Percentiles rank a stretch among this genome's conserved stretches.
Conservation (phyloP, 495 filamentous ascomycete species). For the Penicillium cinerascens region DNA sequence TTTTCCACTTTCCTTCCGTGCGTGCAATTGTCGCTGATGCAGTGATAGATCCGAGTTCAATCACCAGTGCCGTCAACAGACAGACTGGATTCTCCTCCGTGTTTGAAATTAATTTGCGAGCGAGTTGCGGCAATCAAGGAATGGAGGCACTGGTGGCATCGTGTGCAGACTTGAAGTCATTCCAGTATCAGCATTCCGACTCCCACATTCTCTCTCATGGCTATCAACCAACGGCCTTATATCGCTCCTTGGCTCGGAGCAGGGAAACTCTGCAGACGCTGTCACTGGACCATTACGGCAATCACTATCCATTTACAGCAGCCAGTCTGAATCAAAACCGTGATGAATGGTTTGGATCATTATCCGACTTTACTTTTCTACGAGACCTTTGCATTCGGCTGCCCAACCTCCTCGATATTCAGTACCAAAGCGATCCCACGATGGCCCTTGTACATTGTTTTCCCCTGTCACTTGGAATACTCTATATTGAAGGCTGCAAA, state of each 20-base stretch:
- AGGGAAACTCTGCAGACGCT: conserved; percentile 28
- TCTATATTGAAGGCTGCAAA: conserved; percentile 33
- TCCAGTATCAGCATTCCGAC: conserved; percentile 40
- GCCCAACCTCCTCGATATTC: conserved; percentile 32
- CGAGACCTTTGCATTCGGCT: conserved; percentile 36
- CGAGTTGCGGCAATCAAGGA: conserved; percentile 29
- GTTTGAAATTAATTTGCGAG: conserved; percentile 24
- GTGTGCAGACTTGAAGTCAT: conserved; percentile 27
- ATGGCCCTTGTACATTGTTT: conserved; percentile 24
- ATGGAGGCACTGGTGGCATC: conserved; percentile 23
- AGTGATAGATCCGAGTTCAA: conserved; percentile 24
- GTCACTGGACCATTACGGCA: conserved; percentile 34
- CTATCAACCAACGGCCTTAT: conserved; percentile 29
- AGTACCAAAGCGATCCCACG: conserved; percentile 23
- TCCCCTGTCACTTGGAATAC: conserved; percentile 26
- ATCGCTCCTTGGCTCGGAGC: conserved; percentile 23
- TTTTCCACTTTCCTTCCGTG: conserved; percentile 31
- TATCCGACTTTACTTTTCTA: conserved; percentile 29
- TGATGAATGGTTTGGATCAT: conserved; percentile 34
- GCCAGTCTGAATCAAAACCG: conserved; percentile 30
- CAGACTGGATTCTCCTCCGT: conserved; percentile 15
- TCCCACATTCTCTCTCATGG: conserved; percentile 23
- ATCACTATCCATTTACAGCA: conserved; percentile 32
- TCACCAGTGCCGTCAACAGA: background rate
- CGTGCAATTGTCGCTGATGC: conserved; percentile 24